phyloP scores from a whole-genome alignment of 2,329 filamentous ascomycete genomes.

The Penicillium italicum region DNA sequence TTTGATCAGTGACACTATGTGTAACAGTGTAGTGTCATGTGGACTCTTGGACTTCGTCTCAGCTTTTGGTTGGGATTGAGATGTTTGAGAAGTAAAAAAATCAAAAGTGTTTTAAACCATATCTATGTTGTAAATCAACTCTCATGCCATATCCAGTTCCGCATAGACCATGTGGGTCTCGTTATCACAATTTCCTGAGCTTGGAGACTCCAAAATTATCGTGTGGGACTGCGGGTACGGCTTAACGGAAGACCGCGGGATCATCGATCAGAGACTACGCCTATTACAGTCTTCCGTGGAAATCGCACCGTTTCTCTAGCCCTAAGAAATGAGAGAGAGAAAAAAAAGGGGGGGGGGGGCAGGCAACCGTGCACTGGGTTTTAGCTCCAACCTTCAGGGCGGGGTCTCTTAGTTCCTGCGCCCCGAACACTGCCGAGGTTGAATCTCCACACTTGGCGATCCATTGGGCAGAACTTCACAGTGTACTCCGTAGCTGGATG shows the following conservation, averaged over 20 bases:
- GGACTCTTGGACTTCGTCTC: background rate
- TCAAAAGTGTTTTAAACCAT: background rate
- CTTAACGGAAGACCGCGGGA: slow-evolving; percentile 19
- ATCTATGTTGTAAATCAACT: too few species aligned
- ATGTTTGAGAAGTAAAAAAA: background rate
- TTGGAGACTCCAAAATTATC: slow-evolving; percentile 3
- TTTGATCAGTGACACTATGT: background rate
- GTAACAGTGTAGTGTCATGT: background rate
- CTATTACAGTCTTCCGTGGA: slow-evolving; percentile 2
- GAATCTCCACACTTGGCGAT: background rate
- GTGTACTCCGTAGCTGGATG: slow-evolving; percentile 3
- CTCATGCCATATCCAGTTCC: background rate
- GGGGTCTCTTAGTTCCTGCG: slow-evolving; percentile 9
- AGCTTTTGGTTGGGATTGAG: slow-evolving; percentile 1
- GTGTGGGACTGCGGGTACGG: slow-evolving; percentile 22
- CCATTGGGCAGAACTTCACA: background rate
- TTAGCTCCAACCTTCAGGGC: slow-evolving; percentile 24
- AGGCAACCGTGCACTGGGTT: slow-evolving; percentile 12
- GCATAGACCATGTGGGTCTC: slow-evolving; percentile 8
- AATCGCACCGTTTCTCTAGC: slow-evolving; percentile 13
- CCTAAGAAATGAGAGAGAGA: background rate
- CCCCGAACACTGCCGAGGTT: background rate
- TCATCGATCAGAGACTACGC: slow-evolving; percentile 20
- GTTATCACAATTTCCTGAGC: slow-evolving; percentile 1
- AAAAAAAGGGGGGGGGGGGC: background rate